phyloP scores from a whole-genome alignment of 345 rosid genomes.

The Xanthoceras sorbifolium region DNA sequence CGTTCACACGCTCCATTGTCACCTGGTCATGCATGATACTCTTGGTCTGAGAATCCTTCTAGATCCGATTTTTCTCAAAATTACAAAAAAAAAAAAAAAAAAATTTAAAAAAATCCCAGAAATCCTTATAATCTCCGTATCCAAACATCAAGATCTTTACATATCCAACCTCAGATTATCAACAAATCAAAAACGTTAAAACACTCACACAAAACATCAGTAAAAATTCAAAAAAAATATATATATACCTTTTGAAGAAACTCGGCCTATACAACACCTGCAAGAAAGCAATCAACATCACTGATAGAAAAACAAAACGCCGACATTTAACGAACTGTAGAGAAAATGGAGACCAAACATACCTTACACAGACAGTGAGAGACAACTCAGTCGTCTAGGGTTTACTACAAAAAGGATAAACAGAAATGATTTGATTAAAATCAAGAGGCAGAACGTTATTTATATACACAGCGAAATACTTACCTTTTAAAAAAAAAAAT shows the following conservation, averaged over 20 bases:
- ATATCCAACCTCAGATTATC: not conserved
- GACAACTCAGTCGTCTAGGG: conserved; percentile 15
- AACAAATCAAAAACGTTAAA: not conserved
- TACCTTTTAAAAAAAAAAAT: too few relatives aligned
- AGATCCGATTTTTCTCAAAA: conserved; percentile 3
- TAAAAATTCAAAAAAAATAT: not conserved
- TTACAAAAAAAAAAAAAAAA: not conserved
- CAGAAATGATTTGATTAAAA: too few relatives aligned
- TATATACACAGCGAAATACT: too few relatives aligned
- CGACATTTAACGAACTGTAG: not conserved
- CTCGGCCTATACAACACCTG: conserved; percentile 2
- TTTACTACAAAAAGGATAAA: too few relatives aligned
- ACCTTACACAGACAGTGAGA: not conserved
- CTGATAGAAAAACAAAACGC: not conserved
- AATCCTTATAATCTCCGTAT: not conserved
- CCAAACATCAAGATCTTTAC: conserved; percentile 9
- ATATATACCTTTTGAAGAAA: not conserved
- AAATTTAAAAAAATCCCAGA: not conserved
- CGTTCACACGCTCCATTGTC: conserved; percentile 6
- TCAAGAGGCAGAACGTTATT: too few relatives aligned
- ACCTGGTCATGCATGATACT: conserved; percentile 24
- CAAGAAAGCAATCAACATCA: not conserved
- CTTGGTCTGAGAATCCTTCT: conserved; percentile 4
- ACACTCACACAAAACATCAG: not conserved
- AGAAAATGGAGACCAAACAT: not conserved